Conservation (phyloP, 306 rosid genomes). For the Dalbergia cultrata region DNA sequence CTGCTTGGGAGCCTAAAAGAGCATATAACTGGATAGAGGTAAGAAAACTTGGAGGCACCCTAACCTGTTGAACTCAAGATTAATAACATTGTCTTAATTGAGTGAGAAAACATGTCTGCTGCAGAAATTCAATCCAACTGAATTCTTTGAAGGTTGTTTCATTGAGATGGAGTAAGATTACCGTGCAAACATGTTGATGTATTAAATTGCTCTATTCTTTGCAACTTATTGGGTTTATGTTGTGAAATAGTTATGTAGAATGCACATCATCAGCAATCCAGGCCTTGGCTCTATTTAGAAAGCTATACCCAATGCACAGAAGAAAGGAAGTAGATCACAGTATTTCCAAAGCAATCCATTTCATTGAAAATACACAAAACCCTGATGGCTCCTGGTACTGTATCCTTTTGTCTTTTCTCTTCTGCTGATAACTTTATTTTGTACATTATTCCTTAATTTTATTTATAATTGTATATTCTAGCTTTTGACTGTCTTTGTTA, state of each 20-base stretch:
- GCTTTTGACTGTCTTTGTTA: neutral
- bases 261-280: slow-evolving; percentile 75
- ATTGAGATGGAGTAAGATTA: slow-evolving; percentile 70
- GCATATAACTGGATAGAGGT: slow-evolving; percentile 61
- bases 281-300: slow-evolving; percentile 60
- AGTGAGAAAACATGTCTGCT: neutral
- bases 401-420: neutral
- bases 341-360: slow-evolving; percentile 58
- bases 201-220: neutral
- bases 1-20: slow-evolving; percentile 77
- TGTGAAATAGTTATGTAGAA: slow-evolving; percentile 59
- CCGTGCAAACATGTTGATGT: neutral
- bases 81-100: neutral
- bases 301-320: slow-evolving; percentile 66
- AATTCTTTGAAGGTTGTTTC: slow-evolving; percentile 63
- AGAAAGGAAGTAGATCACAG: slow-evolving; percentile 61
- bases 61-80: neutral
- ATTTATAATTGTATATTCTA: neutral
- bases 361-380: slow-evolving; percentile 61
- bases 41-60: neutral
- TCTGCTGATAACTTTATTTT: neutral
- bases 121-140: slow-evolving; percentile 74
- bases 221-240: neutral
- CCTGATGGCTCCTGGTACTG: slow-evolving; percentile 84
- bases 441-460: neutral